Evolutionary conservation across 2,329 filamentous ascomycete genomes (phyloP), one percentile per base, ranked within the genome.

Genomic region (Colletotrichum tabaci): DNA sequence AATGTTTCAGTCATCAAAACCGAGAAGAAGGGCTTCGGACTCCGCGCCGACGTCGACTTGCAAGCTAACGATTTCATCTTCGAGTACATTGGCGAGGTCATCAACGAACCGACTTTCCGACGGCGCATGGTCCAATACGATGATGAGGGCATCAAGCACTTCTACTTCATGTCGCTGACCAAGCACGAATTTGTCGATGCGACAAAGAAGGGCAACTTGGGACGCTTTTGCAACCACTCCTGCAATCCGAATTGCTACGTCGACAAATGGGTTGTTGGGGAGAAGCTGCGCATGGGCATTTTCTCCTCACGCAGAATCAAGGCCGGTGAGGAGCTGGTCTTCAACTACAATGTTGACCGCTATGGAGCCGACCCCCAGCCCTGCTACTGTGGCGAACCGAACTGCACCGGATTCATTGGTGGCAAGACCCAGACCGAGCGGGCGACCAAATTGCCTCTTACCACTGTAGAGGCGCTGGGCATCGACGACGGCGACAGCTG

Each of bases 221-320:
- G 95, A 62, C 92, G 96, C 40, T 99, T 99, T 80, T 99, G 96
- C 89, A 99, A 99, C 79, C 96, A 99, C 82, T 98, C 96, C 10
- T 99, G 96, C 88, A 98, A 96, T 81, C 96, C 96, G 21, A 99
- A 99, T 80, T 98, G 95, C 84, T 98, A 97, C 82, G 96, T 99
- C 74, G 96, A 99, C 87, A 99, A 99, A 85, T 99, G 96, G 96
- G 95, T 98, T 71, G 95, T 99, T 44, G 95, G 95, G 21, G 94
- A 97, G 78, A 98, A 98, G 85, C 87, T 98, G 80, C 95, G 96
- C 77, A 99, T 99, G 96, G 96, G 96, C 77, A 98, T 99, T 76
- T 99, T 99, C 85, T 94, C 95, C 77, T 90, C 94, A 83, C 94
- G 95, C 74, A 87, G 89, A 77, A 92, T 99, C 79, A 91, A 91